These are phyloP conservation scores for Phytophthora citricola DNA, from an alignment of 352 stramenopile species.

Conservation along the genomic window DNA sequence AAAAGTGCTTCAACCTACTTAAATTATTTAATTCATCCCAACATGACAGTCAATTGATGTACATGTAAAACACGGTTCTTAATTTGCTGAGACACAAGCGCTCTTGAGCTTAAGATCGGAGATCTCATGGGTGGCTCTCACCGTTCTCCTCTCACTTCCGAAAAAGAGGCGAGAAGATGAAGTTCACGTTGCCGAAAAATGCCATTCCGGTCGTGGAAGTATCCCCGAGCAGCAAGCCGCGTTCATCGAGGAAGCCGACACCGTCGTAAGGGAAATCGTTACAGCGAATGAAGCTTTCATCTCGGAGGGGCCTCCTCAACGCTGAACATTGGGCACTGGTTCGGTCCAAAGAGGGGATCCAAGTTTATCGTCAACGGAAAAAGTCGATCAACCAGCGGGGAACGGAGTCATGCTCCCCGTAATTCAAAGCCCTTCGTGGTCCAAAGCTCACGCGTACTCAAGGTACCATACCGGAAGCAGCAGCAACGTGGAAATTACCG, in stretches of 20 bases:
- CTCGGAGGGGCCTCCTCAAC: conserved; percentile 25
- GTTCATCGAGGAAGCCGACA: conserved; percentile 44
- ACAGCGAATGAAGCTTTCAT: conserved; percentile 46
- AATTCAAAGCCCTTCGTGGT: conserved; percentile 14
- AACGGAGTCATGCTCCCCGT: conserved; percentile 3
- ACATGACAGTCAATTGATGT: not conserved
- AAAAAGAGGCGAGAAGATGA: conserved; percentile 32
- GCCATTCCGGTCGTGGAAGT: conserved; percentile 38
- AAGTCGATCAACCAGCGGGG: conserved; percentile 4
- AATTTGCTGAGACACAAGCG: conserved; percentile 19
- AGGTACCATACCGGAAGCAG: conserved; percentile 8
- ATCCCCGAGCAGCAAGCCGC: conserved; percentile 28
- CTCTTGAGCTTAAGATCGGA: conserved; percentile 17
- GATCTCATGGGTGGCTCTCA: conserved; percentile 16
- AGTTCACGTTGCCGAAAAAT: conserved; percentile 51
- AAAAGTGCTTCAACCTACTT: too few species aligned
- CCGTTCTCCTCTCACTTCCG: conserved; percentile 2
- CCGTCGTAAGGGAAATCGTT: conserved; percentile 52
- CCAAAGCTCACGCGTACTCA: conserved; percentile 13
- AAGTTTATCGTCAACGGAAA: conserved; percentile 37
- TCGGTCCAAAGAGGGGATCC: conserved; percentile 41
- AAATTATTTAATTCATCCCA: too few species aligned
- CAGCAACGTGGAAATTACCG: not conserved
- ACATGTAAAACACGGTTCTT: conserved; percentile 3
- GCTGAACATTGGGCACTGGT: conserved; percentile 43